Percentiles rank a stretch among this genome's conserved stretches.
phyloP scores from a whole-genome alignment of 1,284 basidiomycete genomes.

The Polyporus tsugae region DNA sequence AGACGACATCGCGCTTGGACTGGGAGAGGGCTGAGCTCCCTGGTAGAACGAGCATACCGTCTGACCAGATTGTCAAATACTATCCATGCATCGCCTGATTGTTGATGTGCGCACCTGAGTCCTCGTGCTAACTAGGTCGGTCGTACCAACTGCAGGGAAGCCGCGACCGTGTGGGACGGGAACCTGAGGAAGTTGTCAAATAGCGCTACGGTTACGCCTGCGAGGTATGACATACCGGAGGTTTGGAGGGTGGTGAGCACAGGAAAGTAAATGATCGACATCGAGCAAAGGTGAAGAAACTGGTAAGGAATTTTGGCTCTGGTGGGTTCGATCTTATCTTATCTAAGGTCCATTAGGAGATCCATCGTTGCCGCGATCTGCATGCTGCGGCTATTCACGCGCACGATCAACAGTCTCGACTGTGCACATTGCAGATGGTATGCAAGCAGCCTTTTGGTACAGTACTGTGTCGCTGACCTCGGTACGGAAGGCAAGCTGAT shows the following conservation, averaged over 20 bases:
- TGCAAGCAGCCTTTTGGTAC: no score
- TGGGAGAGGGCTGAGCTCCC: constrained; percentile 80
- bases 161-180: background rate
- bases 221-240: background rate
- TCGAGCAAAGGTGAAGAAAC: constrained; percentile 21
- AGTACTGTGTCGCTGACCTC: no score
- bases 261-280: constrained; percentile 17
- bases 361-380: background rate
- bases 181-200: background rate
- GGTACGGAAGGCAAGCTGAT: no score
- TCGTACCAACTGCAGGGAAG: background rate
- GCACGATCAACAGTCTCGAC: no score
- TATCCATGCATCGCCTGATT: background rate
- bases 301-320: background rate
- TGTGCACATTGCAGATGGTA: no score
- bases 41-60: constrained; percentile 67
- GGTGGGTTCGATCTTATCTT: background rate
- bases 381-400: no score
- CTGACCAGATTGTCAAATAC: background rate
- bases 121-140: background rate
- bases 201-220: background rate
- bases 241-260: background rate
- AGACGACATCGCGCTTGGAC: constrained; percentile 75
- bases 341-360: background rate
- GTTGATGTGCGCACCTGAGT: background rate